Conservation (phyloP, 2,329 filamentous ascomycete species). For the Phyllosticta citriasiana region DNA sequence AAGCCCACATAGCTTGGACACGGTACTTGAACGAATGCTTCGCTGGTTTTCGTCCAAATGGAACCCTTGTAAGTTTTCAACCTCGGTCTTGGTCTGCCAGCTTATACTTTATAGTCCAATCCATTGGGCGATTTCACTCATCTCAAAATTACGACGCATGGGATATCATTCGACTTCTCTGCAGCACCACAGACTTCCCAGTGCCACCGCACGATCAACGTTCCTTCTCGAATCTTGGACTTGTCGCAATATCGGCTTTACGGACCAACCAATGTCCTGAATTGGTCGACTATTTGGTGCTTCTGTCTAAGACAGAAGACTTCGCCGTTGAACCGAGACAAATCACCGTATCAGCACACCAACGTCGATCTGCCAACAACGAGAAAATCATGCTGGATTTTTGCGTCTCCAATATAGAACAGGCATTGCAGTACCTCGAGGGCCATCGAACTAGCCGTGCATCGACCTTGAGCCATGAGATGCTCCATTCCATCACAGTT, state of each 20-base stretch:
- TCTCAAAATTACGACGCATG: constrained; percentile 53
- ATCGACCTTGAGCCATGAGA: constrained; percentile 39
- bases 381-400: constrained; percentile 32
- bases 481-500: constrained; percentile 40
- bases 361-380: neutral
- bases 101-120: neutral
- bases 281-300: constrained; percentile 42
- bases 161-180: constrained; percentile 60
- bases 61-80: constrained; percentile 57
- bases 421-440: constrained; percentile 35
- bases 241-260: constrained; percentile 35
- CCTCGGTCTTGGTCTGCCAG: neutral
- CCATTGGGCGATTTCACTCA: constrained; percentile 35
- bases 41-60: constrained; percentile 76
- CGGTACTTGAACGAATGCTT: constrained; percentile 61
- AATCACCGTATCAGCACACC: neutral
- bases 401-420: constrained; percentile 36
- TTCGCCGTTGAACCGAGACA: neutral
- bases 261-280: constrained; percentile 29
- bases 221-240: constrained; percentile 28
- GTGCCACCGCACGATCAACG: constrained; percentile 17
- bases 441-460: constrained; percentile 31
- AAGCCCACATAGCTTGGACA: constrained; percentile 57
- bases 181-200: constrained; percentile 53
- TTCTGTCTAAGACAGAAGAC: constrained; percentile 10